phyloP scores from a whole-genome alignment of 257 asterid genomes.

The Plectranthus barbatus region DNA sequence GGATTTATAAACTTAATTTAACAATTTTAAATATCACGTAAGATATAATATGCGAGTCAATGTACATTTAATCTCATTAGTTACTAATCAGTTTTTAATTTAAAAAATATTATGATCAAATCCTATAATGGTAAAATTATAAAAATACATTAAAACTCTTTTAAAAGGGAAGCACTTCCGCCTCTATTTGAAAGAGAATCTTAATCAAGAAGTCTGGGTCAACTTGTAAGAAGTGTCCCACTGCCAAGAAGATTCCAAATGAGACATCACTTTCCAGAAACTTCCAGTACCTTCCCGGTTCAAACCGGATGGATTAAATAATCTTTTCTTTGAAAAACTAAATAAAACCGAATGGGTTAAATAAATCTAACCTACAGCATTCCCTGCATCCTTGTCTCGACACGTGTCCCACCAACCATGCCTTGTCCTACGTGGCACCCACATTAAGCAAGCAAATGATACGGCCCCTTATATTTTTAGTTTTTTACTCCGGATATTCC shows the following conservation, averaged over 20 bases:
- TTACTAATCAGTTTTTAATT: no score
- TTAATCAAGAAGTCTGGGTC: conserved; percentile 14
- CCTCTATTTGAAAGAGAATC: background rate
- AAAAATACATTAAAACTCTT: no score
- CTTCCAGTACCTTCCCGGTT: conserved; percentile 25
- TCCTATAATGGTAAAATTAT: no score
- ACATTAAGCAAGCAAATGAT: conserved; percentile 40
- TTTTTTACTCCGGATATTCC: background rate
- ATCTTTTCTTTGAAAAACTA: no score
- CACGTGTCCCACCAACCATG: conserved; percentile 38
- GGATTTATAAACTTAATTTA: no score
- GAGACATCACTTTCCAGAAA: conserved; percentile 47
- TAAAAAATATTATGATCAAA: no score
- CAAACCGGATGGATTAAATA: conserved; percentile 6
- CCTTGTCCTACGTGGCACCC: conserved; percentile 46
- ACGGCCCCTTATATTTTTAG: conserved; percentile 22
- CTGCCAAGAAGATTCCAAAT: conserved; percentile 14
- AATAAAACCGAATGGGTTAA: conserved; percentile 8
- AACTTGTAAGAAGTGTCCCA: background rate
- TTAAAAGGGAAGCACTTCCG: no score
- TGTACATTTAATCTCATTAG: no score
- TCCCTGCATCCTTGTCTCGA: background rate
- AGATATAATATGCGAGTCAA: no score
- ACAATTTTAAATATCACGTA: no score
- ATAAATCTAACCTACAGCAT: conserved; percentile 5